Evolutionary conservation across 164 flowering plant species (phyloP).

Genomic region (Sextonia rubra): DNA sequence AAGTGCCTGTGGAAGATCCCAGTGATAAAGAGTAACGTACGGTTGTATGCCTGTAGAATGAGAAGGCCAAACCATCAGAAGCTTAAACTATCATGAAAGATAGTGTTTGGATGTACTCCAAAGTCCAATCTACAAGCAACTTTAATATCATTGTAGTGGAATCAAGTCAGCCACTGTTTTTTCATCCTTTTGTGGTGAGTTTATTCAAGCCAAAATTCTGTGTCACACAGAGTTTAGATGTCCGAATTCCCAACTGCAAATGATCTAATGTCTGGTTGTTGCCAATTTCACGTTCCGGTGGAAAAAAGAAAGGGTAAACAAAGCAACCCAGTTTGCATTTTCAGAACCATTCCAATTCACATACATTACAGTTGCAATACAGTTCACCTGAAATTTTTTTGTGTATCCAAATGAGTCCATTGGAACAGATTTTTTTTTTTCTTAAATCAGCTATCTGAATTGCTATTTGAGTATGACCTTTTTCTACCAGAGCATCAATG

Average conservation of each 20-base stretch:
- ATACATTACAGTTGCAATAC: neutral
- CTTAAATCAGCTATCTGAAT: neutral
- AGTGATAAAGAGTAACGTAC: constrained; percentile 76
- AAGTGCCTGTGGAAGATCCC: constrained; percentile 91
- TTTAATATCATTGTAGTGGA: neutral
- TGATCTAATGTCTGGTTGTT: neutral
- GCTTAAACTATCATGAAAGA: too few species aligned
- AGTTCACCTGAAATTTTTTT: neutral
- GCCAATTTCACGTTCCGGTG: too few species aligned
- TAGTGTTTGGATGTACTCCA: neutral
- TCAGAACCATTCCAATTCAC: neutral
- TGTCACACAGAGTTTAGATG: neutral
- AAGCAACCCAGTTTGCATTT: neutral
- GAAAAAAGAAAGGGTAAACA: neutral
- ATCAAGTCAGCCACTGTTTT: neutral
- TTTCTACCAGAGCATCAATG: constrained; percentile 68
- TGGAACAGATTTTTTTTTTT: too few species aligned
- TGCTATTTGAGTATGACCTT: constrained; percentile 36
- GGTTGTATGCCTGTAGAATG: constrained; percentile 66
- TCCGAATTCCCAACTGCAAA: neutral
- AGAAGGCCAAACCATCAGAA: neutral
- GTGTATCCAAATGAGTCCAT: neutral
- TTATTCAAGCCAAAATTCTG: neutral
- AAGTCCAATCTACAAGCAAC: neutral
- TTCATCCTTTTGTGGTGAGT: too few species aligned